Conservation (phyloP, 2,329 filamentous ascomycete species). For the Parascedosporium putredinis region DNA sequence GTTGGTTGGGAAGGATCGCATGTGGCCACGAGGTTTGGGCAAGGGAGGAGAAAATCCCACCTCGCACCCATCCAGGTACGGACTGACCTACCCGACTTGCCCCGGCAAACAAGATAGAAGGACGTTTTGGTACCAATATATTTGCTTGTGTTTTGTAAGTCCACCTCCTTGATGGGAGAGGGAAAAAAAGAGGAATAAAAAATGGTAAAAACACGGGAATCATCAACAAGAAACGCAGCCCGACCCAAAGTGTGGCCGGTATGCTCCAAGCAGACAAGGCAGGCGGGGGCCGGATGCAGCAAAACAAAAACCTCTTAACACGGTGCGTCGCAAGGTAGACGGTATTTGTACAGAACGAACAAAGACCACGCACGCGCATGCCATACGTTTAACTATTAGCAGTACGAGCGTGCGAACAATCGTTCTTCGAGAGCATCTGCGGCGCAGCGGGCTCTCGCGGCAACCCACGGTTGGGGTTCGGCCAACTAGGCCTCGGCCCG, state of each 20-base stretch:
- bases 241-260: neutral
- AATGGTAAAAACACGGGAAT: neutral
- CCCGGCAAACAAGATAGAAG: too few relatives aligned
- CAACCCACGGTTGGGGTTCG: neutral
- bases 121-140: too few relatives aligned
- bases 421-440: neutral
- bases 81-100: neutral
- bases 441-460: neutral
- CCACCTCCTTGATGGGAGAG: too few relatives aligned
- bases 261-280: neutral
- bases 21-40: neutral
- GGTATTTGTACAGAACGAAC: neutral
- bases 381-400: neutral
- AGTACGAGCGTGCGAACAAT: neutral
- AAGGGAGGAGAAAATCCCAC: neutral
- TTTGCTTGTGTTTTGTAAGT: too few relatives aligned
- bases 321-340: neutral
- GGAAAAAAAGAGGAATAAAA: neutral
- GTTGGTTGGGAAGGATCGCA: neutral
- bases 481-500: constrained; percentile 28
- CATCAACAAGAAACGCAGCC: neutral
- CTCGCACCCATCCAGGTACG: neutral
- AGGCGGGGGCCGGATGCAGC: neutral
- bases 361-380: neutral
- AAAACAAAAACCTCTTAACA: too few relatives aligned